Percentiles rank a stretch among this genome's conserved stretches.
Conservation (phyloP, 257 asterid species). For the Handroanthus guayacan region DNA sequence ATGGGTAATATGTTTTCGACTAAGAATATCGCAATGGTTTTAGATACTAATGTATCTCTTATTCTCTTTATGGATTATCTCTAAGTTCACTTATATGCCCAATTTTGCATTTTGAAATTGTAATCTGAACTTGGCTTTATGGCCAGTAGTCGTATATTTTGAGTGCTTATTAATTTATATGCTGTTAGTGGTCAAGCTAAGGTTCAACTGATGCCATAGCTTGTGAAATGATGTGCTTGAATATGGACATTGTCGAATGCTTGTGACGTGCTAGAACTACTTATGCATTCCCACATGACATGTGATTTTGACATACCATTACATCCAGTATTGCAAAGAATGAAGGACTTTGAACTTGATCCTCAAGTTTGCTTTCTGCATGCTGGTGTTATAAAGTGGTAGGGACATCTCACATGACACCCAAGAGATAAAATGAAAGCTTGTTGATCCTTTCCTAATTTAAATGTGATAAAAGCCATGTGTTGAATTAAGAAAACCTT, state of each 20-base stretch:
- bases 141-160: not conserved
- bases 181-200: conserved; percentile 1
- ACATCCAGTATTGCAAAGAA: not conserved
- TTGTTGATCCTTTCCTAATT: not conserved
- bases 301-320: not conserved
- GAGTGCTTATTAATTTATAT: not conserved
- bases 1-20: not conserved
- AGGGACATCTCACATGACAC: not conserved
- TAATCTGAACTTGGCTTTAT: not conserved
- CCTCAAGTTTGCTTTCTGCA: not conserved
- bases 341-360: not conserved
- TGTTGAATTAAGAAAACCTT: conserved; percentile 9
- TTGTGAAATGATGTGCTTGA: conserved; percentile 2
- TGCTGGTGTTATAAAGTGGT: not conserved
- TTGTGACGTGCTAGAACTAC: no score
- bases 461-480: not conserved
- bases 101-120: no score
- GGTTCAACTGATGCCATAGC: not conserved
- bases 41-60: not conserved
- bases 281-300: not conserved
- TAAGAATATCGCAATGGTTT: conserved; percentile 1
- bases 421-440: not conserved
- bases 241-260: not conserved
- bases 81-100: not conserved
- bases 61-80: conserved; percentile 4